Evolutionary conservation across 495 filamentous ascomycete species (phyloP).

Genomic region (Xylaria flabelliformis): DNA sequence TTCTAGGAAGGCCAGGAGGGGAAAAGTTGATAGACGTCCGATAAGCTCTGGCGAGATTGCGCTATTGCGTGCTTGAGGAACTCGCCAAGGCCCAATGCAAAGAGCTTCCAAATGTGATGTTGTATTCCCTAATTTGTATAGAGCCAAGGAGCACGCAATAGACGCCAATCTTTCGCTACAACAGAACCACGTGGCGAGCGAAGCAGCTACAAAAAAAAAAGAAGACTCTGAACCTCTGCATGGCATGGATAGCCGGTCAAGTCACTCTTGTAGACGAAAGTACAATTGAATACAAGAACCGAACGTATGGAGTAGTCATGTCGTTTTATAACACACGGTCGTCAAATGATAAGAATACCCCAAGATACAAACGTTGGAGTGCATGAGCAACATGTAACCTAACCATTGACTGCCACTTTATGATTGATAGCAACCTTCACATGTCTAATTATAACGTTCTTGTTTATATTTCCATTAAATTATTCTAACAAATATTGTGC

Average conservation of each 20-base stretch:
- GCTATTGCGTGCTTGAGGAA: slow-evolving; percentile 7
- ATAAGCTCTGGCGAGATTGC: background rate
- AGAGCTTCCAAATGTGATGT: slow-evolving; percentile 15
- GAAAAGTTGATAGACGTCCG: background rate
- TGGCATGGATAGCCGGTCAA: background rate
- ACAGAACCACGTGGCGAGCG: background rate
- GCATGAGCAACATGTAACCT: background rate
- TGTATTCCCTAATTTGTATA: background rate
- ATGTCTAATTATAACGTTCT: background rate
- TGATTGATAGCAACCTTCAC: background rate
- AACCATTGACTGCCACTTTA: background rate
- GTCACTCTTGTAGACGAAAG: background rate
- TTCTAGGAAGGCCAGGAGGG: background rate
- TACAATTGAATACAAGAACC: background rate
- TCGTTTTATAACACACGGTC: background rate
- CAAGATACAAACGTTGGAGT: background rate
- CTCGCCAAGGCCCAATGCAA: background rate
- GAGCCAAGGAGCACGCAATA: slow-evolving; percentile 23
- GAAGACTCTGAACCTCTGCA: background rate
- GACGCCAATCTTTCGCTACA: slow-evolving; percentile 21
- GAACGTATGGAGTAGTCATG: background rate
- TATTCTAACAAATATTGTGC: background rate
- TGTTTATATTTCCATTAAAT: background rate
- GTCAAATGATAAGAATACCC: background rate
- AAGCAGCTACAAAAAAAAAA: background rate